Evolutionary conservation across 768 basidiomycete species (phyloP).

Genomic region (Boletellus ananas): DNA sequence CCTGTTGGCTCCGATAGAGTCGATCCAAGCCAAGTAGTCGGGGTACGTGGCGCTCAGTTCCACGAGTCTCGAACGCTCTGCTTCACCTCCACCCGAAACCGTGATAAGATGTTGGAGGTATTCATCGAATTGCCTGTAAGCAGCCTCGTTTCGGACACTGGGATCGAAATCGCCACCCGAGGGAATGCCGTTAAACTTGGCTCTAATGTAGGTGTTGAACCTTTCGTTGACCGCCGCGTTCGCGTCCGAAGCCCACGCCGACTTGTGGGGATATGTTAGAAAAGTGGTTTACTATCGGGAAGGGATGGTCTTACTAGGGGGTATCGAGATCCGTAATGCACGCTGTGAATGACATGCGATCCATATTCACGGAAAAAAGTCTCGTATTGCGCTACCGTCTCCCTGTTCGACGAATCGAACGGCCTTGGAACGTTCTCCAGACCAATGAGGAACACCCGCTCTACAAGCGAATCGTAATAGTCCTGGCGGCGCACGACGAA

Average conservation of each 20-base stretch:
- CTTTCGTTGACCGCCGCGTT: background rate
- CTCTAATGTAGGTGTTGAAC: background rate
- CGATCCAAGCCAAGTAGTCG: background rate
- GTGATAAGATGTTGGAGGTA: background rate
- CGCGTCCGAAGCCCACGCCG: background rate
- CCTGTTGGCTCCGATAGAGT: background rate
- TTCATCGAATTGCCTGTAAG: background rate
- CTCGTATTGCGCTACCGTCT: background rate
- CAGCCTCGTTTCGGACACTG: background rate
- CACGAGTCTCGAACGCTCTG: no score
- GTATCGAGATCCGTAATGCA: background rate
- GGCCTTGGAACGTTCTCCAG: background rate
- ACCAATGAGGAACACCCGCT: background rate
- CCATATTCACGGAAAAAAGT: background rate
- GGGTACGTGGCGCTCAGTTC: background rate
- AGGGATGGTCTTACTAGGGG: background rate
- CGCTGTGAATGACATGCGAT: background rate
- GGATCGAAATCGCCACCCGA: background rate
- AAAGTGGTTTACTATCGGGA: background rate
- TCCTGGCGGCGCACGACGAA: constrained; percentile 1
- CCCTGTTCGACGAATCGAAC: background rate
- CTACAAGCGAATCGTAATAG: background rate
- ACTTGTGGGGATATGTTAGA: background rate
- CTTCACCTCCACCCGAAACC: background rate
- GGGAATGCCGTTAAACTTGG: background rate